Evolutionary conservation across 2,329 filamentous ascomycete genomes (phyloP).

Genomic region (Cucurbitaria berberidis): DNA sequence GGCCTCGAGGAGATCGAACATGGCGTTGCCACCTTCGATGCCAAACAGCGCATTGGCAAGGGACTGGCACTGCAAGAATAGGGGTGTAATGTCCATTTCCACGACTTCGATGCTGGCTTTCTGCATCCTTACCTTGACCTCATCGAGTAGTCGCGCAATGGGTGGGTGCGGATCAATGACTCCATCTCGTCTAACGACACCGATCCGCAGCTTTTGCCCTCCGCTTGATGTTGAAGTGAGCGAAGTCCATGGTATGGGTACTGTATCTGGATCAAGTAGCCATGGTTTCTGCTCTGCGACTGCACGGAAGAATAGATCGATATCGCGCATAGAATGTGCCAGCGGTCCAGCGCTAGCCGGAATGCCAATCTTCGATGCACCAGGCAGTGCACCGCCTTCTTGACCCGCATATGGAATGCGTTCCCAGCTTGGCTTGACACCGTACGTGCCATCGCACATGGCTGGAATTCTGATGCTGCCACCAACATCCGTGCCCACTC

Average conservation of each 20-base stretch:
- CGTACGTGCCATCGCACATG: slow-evolving; percentile 58
- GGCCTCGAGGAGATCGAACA: slow-evolving; percentile 63
- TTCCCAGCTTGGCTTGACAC: slow-evolving; percentile 53
- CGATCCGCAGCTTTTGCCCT: slow-evolving; percentile 49
- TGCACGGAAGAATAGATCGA: slow-evolving; percentile 60
- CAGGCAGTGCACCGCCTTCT: slow-evolving; percentile 55
- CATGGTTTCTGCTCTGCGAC: slow-evolving; percentile 62
- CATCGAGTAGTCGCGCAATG: slow-evolving; percentile 54
- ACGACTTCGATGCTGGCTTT: slow-evolving; percentile 61
- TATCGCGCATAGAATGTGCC: slow-evolving; percentile 57
- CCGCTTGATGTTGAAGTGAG: slow-evolving; percentile 24
- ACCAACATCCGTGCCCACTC: slow-evolving; percentile 63
- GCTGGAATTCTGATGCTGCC: slow-evolving; percentile 60
- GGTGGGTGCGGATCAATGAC: slow-evolving; percentile 61
- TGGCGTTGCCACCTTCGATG: slow-evolving; percentile 61
- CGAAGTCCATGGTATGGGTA: slow-evolving; percentile 49
- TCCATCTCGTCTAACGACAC: slow-evolving; percentile 58
- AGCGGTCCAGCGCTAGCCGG: slow-evolving; percentile 56
- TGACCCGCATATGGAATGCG: slow-evolving; percentile 62
- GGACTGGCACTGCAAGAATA: slow-evolving; percentile 62
- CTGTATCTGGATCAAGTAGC: slow-evolving; percentile 53
- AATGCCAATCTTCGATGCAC: slow-evolving; percentile 54
- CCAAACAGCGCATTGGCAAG: slow-evolving; percentile 65
- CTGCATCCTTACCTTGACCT: slow-evolving; percentile 47
- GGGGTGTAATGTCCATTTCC: slow-evolving; percentile 60